Conservation (phyloP, 2,329 filamentous ascomycete genomes). For the Setomelanomma holmii region DNA sequence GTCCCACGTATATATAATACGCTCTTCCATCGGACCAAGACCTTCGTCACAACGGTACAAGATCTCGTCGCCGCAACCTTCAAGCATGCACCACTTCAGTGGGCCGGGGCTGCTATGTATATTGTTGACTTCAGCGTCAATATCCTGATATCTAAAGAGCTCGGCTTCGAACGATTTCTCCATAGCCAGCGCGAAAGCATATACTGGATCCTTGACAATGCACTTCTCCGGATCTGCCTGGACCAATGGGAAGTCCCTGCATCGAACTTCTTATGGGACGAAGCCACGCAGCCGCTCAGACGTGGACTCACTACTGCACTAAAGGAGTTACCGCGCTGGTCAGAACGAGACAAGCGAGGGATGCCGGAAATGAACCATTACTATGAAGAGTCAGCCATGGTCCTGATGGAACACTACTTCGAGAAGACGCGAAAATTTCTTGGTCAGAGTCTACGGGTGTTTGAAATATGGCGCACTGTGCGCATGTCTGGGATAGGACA, state of each 20-base stretch:
- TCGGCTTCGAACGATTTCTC: slow-evolving; percentile 16
- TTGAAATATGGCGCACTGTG: slow-evolving; percentile 22
- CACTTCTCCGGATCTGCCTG: slow-evolving; percentile 17
- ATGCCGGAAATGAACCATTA: not conserved
- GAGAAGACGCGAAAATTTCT: slow-evolving; percentile 12
- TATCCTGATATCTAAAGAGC: slow-evolving; percentile 6
- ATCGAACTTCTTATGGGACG: slow-evolving; percentile 5
- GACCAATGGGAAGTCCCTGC: slow-evolving; percentile 17
- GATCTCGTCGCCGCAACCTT: not conserved
- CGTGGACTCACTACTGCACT: slow-evolving; percentile 3
- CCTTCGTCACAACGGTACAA: slow-evolving; percentile 12
- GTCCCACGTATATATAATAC: slow-evolving; percentile 10
- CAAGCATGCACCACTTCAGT: slow-evolving; percentile 1
- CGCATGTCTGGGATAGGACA: slow-evolving; percentile 9
- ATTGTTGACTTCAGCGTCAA: slow-evolving; percentile 15
- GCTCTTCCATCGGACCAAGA: slow-evolving; percentile 15
- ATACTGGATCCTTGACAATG: slow-evolving; percentile 23
- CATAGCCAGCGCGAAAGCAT: slow-evolving; percentile 20
- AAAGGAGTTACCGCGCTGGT: slow-evolving; percentile 7
- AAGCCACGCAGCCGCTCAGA: slow-evolving; percentile 6
- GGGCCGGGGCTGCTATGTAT: slow-evolving; percentile 12
- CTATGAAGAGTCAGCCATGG: not conserved
- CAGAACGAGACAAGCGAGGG: slow-evolving; percentile 7
- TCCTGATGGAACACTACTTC: slow-evolving; percentile 13
- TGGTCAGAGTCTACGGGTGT: slow-evolving; percentile 9